phyloP scores from a whole-genome alignment of 305 asterid genomes.

The Fraxinus latifolia region DNA sequence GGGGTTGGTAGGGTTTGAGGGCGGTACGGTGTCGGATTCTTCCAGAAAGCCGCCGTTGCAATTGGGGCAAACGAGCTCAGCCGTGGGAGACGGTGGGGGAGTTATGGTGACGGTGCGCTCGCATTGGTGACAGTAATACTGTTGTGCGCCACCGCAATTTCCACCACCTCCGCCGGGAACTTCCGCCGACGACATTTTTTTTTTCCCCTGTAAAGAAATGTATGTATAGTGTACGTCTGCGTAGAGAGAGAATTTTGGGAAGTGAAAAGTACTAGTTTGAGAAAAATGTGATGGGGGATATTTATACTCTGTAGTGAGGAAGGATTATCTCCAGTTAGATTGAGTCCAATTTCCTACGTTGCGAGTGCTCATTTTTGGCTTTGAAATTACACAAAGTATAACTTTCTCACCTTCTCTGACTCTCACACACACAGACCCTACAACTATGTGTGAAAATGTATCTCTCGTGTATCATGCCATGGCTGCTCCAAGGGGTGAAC shows the following conservation, averaged over 20 bases:
- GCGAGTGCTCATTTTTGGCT: neutral
- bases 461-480: neutral
- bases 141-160: slow-evolving; percentile 3
- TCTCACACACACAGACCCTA: too few relatives aligned
- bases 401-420: too few relatives aligned
- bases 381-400: neutral
- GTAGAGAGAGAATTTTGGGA: neutral
- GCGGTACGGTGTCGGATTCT: slow-evolving; percentile 36
- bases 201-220: neutral
- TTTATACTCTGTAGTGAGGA: neutral
- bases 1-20: slow-evolving; percentile 28
- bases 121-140: slow-evolving; percentile 39
- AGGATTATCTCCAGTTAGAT: neutral
- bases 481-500: neutral
- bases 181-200: neutral
- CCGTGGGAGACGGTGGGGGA: slow-evolving; percentile 30
- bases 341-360: neutral
- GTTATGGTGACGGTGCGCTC: slow-evolving; percentile 28
- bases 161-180: slow-evolving; percentile 16
- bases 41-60: slow-evolving; percentile 36
- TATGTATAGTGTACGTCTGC: neutral
- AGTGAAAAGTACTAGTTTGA: neutral
- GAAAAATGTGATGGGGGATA: neutral
- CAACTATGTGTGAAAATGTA: neutral
- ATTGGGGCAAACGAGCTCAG: slow-evolving; percentile 39